Conservation (phyloP, 2,329 filamentous ascomycete genomes). For the Tetracladium maxilliforme region DNA sequence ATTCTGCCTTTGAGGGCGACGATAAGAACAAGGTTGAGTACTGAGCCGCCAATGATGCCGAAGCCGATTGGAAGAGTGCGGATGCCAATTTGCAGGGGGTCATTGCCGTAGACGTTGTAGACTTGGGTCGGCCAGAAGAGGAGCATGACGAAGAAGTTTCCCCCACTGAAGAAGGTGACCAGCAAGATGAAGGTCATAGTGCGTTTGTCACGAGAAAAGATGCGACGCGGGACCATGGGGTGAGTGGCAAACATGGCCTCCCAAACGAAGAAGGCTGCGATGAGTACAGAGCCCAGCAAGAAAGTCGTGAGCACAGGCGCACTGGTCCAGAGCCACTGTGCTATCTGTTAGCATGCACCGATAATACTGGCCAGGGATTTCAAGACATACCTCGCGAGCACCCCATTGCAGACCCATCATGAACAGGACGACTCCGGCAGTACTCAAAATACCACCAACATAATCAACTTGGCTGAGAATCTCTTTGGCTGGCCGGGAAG, state of each 20-base stretch:
- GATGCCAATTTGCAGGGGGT: conserved; percentile 48
- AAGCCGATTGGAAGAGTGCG: conserved; percentile 51
- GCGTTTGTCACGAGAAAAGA: no score
- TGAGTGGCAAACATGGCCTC: no score
- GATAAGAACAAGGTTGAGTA: conserved; percentile 40
- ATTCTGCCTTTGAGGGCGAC: conserved; percentile 42
- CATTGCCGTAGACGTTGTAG: conserved; percentile 51
- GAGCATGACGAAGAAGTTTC: conserved; percentile 22
- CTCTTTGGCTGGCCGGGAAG: no score
- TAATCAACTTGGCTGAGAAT: conserved; percentile 31
- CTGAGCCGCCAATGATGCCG: conserved; percentile 44
- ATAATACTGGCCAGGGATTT: no score
- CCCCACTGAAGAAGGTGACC: conserved; percentile 22
- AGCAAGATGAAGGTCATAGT: conserved; percentile 18
- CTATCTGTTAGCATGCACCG: no score
- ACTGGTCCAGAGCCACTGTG: no score
- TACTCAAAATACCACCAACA: conserved; percentile 32
- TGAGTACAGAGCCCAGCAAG: no score
- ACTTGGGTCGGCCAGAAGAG: conserved; percentile 51
- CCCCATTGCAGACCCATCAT: conserved; percentile 28
- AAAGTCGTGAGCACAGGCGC: no score
- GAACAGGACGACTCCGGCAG: conserved; percentile 32
- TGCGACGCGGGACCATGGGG: no score
- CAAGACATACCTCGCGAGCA: no score
- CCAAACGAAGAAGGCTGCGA: no score